Evolutionary conservation across 306 rosid species (phyloP), one percentile per base, ranked within the genome.

Genomic region (Glycine latifolia): DNA sequence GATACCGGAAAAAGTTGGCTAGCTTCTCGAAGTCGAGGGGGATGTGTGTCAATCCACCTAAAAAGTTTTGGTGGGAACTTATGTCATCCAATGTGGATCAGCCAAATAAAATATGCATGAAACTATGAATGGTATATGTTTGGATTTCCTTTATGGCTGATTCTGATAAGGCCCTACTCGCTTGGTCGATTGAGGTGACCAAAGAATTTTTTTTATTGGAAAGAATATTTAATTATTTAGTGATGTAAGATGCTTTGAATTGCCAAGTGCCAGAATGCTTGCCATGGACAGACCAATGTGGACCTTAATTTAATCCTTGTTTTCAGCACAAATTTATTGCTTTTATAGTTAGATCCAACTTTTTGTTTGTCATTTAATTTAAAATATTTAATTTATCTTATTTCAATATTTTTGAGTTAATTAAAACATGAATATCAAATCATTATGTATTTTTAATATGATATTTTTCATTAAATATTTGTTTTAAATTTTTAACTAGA

Each of bases 301-400:
- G 59, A 67, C 71, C 83, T 80, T 20, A 1, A 20, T 20, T 48
- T 80, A 70, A 17, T 80, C 78, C 83, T 37, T 52, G 58, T 80
- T 80, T 71, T 80, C 79, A 35, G 83, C 12, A 17, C 56, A 12
- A 8, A 33, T 61, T 0, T 71, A 3, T 49, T 80, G 33, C 47
- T 80, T 71, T 71, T 4, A 20, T 61, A 16, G 11, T 39, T 15
- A 15, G 10, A 15, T 10, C 12, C 41, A 48, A 26, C 52, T 7
- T 39, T 66, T 66, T 66, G 15, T 11, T 5, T 0, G 17, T n/a
- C 12, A 8, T 37, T 35, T 14, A 66, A 15, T 37, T 35, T 14
- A 66, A 15, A 35, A 13, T 13, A 12, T 63, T 13, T 37, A 35
- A 2, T 37, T 6, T 31, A 8, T 6, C 0, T 35, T 37, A 13